phyloP scores from a whole-genome alignment of 495 filamentous ascomycete species.

The Delitschia confertaspora region DNA sequence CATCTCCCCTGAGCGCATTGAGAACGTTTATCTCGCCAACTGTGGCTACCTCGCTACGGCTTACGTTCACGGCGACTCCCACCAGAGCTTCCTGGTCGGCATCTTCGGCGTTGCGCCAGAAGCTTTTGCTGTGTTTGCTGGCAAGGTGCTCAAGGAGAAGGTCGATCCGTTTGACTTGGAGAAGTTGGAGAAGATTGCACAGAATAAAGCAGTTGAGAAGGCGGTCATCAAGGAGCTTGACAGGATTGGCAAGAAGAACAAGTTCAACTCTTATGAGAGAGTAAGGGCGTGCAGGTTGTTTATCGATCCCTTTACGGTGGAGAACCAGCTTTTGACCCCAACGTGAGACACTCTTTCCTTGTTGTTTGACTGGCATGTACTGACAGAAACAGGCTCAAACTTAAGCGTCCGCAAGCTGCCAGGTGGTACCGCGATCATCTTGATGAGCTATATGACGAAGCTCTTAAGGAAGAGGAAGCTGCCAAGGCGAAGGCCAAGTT shows the following conservation, averaged over 20 bases:
- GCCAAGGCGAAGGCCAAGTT: conserved; percentile 45
- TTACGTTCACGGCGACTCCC: conserved; percentile 85
- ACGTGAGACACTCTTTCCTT: conserved; percentile 60
- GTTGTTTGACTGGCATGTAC: conserved; percentile 33
- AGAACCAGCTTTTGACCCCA: conserved; percentile 89
- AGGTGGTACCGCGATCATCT: conserved; percentile 66
- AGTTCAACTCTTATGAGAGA: conserved; percentile 82
- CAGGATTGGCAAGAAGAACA: conserved; percentile 68
- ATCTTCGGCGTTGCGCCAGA: conserved; percentile 82
- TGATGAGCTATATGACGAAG: conserved; percentile 73
- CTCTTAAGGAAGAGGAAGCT: conserved; percentile 18
- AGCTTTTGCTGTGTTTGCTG: conserved; percentile 67
- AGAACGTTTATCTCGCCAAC: conserved; percentile 83
- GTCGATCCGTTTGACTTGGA: conserved; percentile 54
- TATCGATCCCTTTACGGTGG: conserved; percentile 85
- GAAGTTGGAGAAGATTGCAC: conserved; percentile 55
- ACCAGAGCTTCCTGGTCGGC: conserved; percentile 73
- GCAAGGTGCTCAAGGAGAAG: conserved; percentile 57
- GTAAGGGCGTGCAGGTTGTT: conserved; percentile 66
- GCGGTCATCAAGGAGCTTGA: conserved; percentile 75
- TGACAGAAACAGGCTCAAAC: conserved; percentile 59
- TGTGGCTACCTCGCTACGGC: conserved; percentile 66
- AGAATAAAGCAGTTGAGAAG: conserved; percentile 58
- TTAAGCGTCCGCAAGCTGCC: conserved; percentile 84
- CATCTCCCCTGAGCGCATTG: conserved; percentile 91